phyloP scores from a whole-genome alignment of 2,329 filamentous ascomycete species.

The Paramyrothecium sp. region DNA sequence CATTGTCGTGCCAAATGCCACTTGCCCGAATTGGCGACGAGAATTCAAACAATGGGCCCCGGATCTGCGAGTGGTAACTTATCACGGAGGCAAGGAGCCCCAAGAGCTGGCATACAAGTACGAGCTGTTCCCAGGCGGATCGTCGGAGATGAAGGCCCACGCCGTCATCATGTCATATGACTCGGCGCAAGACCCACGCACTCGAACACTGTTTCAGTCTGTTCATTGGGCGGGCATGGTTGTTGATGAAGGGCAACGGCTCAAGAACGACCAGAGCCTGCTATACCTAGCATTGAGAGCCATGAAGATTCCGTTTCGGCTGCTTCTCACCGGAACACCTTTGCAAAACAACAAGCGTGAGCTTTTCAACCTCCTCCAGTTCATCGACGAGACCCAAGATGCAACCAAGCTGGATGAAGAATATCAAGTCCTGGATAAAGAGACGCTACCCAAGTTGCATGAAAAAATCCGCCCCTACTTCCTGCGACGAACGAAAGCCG shows the following conservation, averaged over 20 bases:
- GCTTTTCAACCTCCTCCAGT: constrained; percentile 94
- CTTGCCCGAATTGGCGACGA: constrained; percentile 94
- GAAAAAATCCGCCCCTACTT: constrained; percentile 75
- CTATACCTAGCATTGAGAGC: constrained; percentile 73
- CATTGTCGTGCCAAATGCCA: constrained; percentile 90
- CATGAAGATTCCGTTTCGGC: constrained; percentile 77
- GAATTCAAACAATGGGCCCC: constrained; percentile 96
- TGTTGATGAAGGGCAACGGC: constrained; percentile 90
- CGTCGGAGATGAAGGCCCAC: constrained; percentile 75
- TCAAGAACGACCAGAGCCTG: constrained; percentile 88
- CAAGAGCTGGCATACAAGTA: constrained; percentile 77
- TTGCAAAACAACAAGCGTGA: constrained; percentile 95
- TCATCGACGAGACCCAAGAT: constrained; percentile 71
- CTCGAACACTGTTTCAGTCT: constrained; percentile 61
- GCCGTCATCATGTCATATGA: constrained; percentile 96
- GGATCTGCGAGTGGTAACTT: constrained; percentile 82
- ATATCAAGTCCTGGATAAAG: constrained; percentile 75
- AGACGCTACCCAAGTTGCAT: constrained; percentile 80
- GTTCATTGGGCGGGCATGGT: constrained; percentile 86
- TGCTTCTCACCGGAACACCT: constrained; percentile 87
- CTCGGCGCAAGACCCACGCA: constrained; percentile 72
- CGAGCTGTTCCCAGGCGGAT: constrained; percentile 74
- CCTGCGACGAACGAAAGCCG: constrained; percentile 77
- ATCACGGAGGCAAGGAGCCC: constrained; percentile 75
- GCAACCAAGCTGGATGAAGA: constrained; percentile 73